phyloP scores from a whole-genome alignment of 176 grass and related monocot species.

The Aegilops speltoides region DNA sequence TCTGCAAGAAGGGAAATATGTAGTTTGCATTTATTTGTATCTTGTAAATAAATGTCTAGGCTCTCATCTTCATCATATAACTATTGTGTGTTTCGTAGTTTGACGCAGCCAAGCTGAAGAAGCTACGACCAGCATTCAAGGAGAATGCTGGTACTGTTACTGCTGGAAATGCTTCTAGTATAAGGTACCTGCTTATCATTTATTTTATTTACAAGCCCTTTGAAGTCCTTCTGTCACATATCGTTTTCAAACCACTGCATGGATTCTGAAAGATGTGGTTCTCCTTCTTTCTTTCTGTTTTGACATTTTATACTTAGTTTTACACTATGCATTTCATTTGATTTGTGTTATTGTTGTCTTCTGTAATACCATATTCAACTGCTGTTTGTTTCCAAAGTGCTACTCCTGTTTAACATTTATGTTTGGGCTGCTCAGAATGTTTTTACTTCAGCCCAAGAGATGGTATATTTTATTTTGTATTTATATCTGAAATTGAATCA shows the following conservation, averaged over 20 bases:
- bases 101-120: constrained; percentile 85
- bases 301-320: neutral
- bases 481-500: neutral
- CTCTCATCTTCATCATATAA: neutral
- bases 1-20: neutral
- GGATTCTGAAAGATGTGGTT: neutral
- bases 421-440: neutral
- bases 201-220: constrained; percentile 5
- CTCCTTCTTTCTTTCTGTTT: neutral
- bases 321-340: neutral
- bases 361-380: neutral
- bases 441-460: neutral
- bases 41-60: too few relatives aligned
- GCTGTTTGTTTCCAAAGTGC: neutral
- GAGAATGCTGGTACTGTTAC: constrained; percentile 86
- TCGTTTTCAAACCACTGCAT: neutral
- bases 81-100: constrained; percentile 49
- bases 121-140: constrained; percentile 92
- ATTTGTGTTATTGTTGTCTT: neutral
- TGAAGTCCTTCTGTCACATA: neutral
- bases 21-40: neutral
- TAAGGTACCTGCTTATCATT: constrained; percentile 46
- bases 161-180: constrained; percentile 96
- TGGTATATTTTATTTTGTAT: neutral
- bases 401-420: neutral